phyloP scores from a whole-genome alignment of 2,329 filamentous ascomycete genomes.

The Samsoniella hepiali region DNA sequence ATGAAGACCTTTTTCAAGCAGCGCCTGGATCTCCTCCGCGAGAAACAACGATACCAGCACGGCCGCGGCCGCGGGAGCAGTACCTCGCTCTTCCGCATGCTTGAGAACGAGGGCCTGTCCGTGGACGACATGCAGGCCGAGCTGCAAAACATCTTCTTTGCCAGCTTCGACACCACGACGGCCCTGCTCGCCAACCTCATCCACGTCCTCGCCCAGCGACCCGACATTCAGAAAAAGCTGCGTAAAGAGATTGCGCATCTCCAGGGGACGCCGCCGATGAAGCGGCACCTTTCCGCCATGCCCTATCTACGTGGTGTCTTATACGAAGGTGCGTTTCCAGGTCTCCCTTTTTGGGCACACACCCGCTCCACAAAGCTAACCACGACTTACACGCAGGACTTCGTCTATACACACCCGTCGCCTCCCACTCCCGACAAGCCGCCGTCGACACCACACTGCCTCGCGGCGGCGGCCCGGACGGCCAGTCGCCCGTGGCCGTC shows the following conservation, averaged over 20 bases:
- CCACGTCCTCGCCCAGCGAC: neutral
- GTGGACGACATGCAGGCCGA: slow-evolving; percentile 15
- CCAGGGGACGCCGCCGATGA: neutral
- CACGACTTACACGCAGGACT: neutral
- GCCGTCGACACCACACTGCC: slow-evolving; percentile 47
- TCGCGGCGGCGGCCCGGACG: slow-evolving; percentile 48
- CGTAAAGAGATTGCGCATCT: neutral
- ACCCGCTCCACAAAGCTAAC: neutral
- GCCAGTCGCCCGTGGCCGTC: slow-evolving; percentile 47
- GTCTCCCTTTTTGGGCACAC: no score
- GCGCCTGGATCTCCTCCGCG: slow-evolving; percentile 11
- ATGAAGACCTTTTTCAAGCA: slow-evolving; percentile 18
- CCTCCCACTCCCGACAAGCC: slow-evolving; percentile 38
- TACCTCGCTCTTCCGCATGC: slow-evolving; percentile 13
- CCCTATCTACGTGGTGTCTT: slow-evolving; percentile 11
- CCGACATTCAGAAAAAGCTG: slow-evolving; percentile 1
- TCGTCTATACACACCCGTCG: slow-evolving; percentile 16
- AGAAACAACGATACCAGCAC: neutral
- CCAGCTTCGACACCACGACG: slow-evolving; percentile 16
- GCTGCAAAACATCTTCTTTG: slow-evolving; percentile 19
- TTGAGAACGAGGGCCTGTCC: slow-evolving; percentile 4
- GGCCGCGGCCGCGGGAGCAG: neutral
- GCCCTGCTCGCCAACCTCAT: slow-evolving; percentile 14
- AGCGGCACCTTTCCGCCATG: slow-evolving; percentile 8
- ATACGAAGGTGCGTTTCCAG: slow-evolving; percentile 3